Conservation (phyloP, 2,329 filamentous ascomycete species). For the Botryotinia calthae region DNA sequence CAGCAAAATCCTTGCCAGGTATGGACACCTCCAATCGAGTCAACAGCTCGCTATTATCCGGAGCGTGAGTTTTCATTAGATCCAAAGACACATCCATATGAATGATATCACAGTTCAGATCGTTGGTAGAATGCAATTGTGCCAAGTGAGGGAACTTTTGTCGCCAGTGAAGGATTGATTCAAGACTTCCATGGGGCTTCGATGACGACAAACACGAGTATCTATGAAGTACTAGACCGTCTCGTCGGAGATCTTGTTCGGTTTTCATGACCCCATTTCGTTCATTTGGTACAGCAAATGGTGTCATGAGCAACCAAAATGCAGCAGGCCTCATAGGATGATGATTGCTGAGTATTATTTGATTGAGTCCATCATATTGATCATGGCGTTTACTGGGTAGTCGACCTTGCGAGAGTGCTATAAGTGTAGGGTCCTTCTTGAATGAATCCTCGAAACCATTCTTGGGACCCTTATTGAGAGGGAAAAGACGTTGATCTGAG, state of each 20-base stretch:
- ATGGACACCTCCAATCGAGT: slow-evolving; percentile 59
- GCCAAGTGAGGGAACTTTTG: slow-evolving; percentile 56
- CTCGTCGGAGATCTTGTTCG: slow-evolving; percentile 29
- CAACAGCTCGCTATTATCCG: slow-evolving; percentile 57
- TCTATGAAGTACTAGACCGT: slow-evolving; percentile 30
- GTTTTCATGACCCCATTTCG: slow-evolving; percentile 24
- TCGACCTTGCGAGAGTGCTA: slow-evolving; percentile 52
- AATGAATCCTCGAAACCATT: slow-evolving; percentile 57
- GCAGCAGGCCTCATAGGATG: slow-evolving; percentile 29
- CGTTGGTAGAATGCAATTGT: slow-evolving; percentile 50
- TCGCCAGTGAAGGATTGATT: slow-evolving; percentile 57
- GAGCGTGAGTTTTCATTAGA: slow-evolving; percentile 56
- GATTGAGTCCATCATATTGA: slow-evolving; percentile 27
- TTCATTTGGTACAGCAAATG: slow-evolving; percentile 25
- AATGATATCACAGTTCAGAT: slow-evolving; percentile 56
- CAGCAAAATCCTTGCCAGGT: slow-evolving; percentile 52
- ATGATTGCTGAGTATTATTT: slow-evolving; percentile 20
- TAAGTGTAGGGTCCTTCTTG: slow-evolving; percentile 63
- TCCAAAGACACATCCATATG: slow-evolving; percentile 62
- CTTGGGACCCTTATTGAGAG: slow-evolving; percentile 50
- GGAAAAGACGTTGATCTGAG: slow-evolving; percentile 53
- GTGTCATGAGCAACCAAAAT: slow-evolving; percentile 36
- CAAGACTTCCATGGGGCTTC: slow-evolving; percentile 41
- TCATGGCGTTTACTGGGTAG: slow-evolving; percentile 30
- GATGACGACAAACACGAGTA: slow-evolving; percentile 30